A percentile compares a stretch with the other conserved stretches of the same genome.
phyloP scores from a whole-genome alignment of 768 basidiomycete species.

The Macrocybe gigantea region DNA sequence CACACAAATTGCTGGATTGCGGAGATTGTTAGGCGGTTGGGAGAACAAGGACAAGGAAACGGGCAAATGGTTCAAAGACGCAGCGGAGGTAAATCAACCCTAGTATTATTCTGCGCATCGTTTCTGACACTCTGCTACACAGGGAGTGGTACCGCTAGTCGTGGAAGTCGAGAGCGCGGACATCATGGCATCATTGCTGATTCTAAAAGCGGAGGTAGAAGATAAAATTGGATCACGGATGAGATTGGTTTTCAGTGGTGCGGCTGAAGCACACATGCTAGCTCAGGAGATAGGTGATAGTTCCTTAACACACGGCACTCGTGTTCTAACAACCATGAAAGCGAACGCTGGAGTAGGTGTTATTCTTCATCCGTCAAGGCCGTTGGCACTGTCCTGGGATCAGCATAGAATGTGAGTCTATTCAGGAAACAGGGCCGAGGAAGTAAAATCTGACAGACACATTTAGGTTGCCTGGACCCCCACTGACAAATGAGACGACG shows the following conservation, averaged over 20 bases:
- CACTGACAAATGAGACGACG: constrained; percentile 56
- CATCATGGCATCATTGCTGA: constrained; percentile 63
- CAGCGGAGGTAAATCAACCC: constrained; percentile 39
- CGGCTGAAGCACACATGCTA: constrained; percentile 57
- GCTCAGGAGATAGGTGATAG: constrained; percentile 56
- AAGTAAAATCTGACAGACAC: constrained; percentile 4
- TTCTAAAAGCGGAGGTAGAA: constrained; percentile 65
- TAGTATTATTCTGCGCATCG: background rate
- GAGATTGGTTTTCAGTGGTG: constrained; percentile 58
- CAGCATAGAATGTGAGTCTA: constrained; percentile 50
- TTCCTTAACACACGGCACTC: background rate
- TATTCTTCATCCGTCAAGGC: constrained; percentile 48
- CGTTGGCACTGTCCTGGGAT: constrained; percentile 75
- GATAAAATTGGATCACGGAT: constrained; percentile 49
- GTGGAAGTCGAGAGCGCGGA: constrained; percentile 66
- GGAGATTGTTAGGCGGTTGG: constrained; percentile 53
- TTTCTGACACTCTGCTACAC: constrained; percentile 2
- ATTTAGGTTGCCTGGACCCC: constrained; percentile 64
- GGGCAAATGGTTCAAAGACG: constrained; percentile 49
- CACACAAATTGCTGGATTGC: constrained; percentile 58
- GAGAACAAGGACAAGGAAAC: constrained; percentile 43
- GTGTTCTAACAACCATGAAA: constrained; percentile 12
- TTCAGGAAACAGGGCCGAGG: background rate
- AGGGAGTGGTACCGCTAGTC: constrained; percentile 64
- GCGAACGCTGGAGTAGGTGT: constrained; percentile 45